These are phyloP conservation scores for Penicillium steckii DNA, from an alignment of 495 filamentous ascomycete species.

Conservation along the genomic window DNA sequence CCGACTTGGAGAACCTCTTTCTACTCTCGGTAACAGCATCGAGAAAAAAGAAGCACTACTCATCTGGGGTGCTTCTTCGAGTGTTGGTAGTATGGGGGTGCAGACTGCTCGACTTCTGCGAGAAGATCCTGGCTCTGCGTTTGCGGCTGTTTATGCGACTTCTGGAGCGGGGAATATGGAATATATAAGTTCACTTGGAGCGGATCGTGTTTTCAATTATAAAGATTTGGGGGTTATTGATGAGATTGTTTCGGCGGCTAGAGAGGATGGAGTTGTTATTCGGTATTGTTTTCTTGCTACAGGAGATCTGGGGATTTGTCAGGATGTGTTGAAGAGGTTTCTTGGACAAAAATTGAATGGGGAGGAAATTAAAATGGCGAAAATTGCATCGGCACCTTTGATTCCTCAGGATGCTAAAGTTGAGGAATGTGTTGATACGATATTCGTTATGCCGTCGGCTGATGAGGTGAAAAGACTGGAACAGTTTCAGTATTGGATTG, in stretches of 20 bases:
- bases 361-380: constrained; percentile 19
- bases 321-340: constrained; percentile 39
- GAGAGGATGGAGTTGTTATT: constrained; percentile 38
- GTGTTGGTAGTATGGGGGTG: constrained; percentile 44
- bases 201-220: constrained; percentile 50
- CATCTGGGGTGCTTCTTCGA: constrained; percentile 49
- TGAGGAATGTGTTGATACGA: constrained; percentile 38
- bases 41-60: constrained; percentile 33
- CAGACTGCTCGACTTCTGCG: constrained; percentile 40
- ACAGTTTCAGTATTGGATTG: constrained; percentile 40
- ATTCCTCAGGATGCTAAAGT: constrained; percentile 29
- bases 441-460: constrained; percentile 36
- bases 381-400: constrained; percentile 36
- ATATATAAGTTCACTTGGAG: constrained; percentile 47
- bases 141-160: constrained; percentile 43
- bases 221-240: constrained; percentile 42
- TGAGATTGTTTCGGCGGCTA: constrained; percentile 40
- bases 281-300: constrained; percentile 42
- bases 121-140: constrained; percentile 27
- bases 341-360: constrained; percentile 12
- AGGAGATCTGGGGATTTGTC: constrained; percentile 29
- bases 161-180: constrained; percentile 44
- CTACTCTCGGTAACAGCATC: constrained; percentile 7
- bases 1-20: constrained; percentile 14
- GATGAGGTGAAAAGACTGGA: constrained; percentile 32